Base-by-base conservation (phyloP, 257 asterid genomes). In the Penstemon newberryi region DNA sequence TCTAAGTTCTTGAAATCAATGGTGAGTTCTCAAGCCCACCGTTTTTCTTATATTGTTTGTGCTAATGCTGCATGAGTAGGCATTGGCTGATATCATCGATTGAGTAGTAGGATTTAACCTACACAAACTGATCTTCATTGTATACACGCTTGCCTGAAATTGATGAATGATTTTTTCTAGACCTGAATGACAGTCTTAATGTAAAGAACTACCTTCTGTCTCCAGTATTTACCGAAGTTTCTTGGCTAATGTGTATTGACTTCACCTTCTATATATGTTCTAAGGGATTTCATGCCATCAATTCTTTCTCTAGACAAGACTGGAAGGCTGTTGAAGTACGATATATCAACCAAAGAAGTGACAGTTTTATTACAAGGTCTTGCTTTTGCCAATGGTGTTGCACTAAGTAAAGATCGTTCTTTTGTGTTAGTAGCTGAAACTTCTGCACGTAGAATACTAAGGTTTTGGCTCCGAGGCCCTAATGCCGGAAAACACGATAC, bases 381-480 rank as follows among this genome's bases (percentile, higher is more conserved):
- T 60, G 77, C 85, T 40, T 87, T 87, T 74, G 82, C 95, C 10
- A 89, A 87, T 49, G 95, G 96, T 3, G 95, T 87, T 12, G 72
- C 91, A 53, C 75, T 89, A 8, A 89, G 92, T 47, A 82, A 80
- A 73, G 89, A 85, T 56, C 57, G 66, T 3, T 75, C 85, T 0
- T 89, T 83, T 25, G 13, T 80, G 25, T 56, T 89, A 10, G 88
- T 86, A 41, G 85, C 54, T 0, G 86, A 88, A 74, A 78, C 90
- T 39, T 56, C 85, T 5, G 49, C 71, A 3, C 70, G 73, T 15
- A 81, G 81, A 70, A 74, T 79, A 49, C 56, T 77, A 8, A 72
- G 88, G 73, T 75, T 65, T 10, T 84, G 94, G 94, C 84, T 86
- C 68, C 51, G 67, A 56, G 89, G 91, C 61, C 87, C 86, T 1